Base-by-base conservation (phyloP, 805 yeast genomes). In the Candida dajiaensis region DNA sequence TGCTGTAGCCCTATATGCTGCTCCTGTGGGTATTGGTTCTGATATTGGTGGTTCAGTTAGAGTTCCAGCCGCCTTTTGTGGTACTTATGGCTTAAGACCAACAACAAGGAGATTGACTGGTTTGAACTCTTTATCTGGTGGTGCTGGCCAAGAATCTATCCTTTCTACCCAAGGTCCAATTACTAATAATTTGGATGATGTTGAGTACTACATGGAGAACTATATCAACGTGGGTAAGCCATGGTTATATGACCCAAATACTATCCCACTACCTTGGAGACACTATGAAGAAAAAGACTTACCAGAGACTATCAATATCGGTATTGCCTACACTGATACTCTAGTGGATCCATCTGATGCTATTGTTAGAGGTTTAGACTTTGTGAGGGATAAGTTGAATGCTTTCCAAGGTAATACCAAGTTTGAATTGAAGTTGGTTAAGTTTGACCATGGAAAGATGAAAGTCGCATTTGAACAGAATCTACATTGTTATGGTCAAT, bases 41-140 rank as follows among this genome's bases (percentile, higher is more conserved):
- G 89, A 83, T 58, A 83, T 82, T 50, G 89, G 89, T 47, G 89
- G 89, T 2, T 76, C 83, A 13, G 77, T 83, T 46, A 72, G 89
- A 55, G 77, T 72, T 9, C 89, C 89, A 5, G 83, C 86, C 29
- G 85, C 85, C 0, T 80, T 74, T 57, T 69, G 77, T 42, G 85
- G 85, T 19, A 53, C 74, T 40, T 78, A 68, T 51, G 88, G 87
- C 31, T 66, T 82, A 50, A 74, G 85, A 59, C 81, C 86, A 29
- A 71, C 85, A 9, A 71, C 81, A 4, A 74, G 76, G 63, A 72
- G 89, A 61, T 38, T 55, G 3, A 31, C 57, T 15, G 59, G 60
- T 13, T 7, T 57, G 46, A 55, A 55, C n/a, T 55, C 60, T 10
- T 22, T 57, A 12, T 55, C 59, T 38, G 63, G 62, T 42, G 61